Percentiles rank a stretch among this genome's conserved stretches.
Conservation (phyloP, 148 eudicot species). For the Chenopodium berlandieri region DNA sequence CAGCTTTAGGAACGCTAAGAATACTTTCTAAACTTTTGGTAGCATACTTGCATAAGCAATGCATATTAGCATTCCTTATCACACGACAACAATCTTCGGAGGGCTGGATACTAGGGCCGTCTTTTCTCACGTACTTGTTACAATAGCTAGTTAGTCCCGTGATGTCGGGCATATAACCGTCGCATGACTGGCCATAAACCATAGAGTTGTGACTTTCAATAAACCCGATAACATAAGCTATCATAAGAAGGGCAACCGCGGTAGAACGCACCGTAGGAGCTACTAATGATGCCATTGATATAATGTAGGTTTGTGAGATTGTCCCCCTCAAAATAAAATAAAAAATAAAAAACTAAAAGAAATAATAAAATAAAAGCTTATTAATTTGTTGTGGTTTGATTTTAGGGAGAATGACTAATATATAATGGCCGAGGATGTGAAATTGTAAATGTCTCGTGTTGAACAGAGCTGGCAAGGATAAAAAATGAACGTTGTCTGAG, state of each 20-base stretch:
- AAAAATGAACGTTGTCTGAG: no score
- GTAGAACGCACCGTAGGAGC: neutral
- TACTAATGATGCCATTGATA: constrained; percentile 3
- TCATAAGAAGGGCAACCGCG: neutral
- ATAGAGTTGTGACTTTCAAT: neutral
- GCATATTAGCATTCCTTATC: constrained; percentile 26
- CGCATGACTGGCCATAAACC: constrained; percentile 20
- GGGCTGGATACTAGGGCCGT: constrained; percentile 24
- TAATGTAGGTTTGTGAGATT: no score
- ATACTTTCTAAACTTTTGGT: constrained; percentile 20
- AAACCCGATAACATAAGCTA: neutral
- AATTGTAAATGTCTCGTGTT: no score
- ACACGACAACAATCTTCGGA: constrained; percentile 30
- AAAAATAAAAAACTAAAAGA: no score
- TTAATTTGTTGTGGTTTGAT: no score
- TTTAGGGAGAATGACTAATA: no score
- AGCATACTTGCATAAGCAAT: constrained; percentile 35
- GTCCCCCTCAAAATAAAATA: no score
- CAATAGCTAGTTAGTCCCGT: constrained; percentile 25
- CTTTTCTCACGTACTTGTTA: constrained; percentile 23
- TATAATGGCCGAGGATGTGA: no score
- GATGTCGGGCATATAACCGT: constrained; percentile 8
- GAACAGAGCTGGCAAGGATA: no score
- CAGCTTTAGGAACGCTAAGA: constrained; percentile 24
- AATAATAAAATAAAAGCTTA: no score